phyloP scores from a whole-genome alignment of 208 protist species.

The Plasmodiophora brassicae region DNA sequence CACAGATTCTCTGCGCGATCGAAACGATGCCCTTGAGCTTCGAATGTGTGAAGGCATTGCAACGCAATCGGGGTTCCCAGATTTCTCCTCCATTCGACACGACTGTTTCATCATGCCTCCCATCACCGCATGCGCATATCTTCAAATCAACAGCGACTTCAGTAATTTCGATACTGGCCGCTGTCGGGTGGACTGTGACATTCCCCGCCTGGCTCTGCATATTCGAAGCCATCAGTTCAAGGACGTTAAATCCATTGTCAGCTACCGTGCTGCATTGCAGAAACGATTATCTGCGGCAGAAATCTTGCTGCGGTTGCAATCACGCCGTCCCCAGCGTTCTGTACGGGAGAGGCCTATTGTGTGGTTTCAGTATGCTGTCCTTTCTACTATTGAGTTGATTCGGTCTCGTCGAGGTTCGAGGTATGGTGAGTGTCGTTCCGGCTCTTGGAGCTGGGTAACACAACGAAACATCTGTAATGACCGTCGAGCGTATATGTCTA shows the following conservation, averaged over 20 bases:
- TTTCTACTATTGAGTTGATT: slow-evolving; percentile 17
- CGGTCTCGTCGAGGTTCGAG: not conserved
- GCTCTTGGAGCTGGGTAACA: not conserved
- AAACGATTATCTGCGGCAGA: not conserved
- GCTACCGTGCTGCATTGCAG: not conserved
- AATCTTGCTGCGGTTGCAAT: not conserved
- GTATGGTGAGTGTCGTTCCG: not conserved
- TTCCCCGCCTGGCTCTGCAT: not conserved
- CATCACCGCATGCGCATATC: not conserved
- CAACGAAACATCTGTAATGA: not conserved
- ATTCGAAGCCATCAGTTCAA: not conserved
- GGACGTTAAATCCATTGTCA: slow-evolving; percentile 21
- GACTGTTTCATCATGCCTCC: not conserved
- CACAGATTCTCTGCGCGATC: not conserved
- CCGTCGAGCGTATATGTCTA: not conserved
- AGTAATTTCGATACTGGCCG: not conserved
- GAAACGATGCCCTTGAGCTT: not conserved
- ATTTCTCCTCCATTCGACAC: not conserved
- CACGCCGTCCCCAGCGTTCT: not conserved
- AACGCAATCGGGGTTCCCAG: not conserved
- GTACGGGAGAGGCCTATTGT: not conserved
- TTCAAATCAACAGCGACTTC: slow-evolving; percentile 25
- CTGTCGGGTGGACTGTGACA: not conserved
- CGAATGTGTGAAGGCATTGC: not conserved
- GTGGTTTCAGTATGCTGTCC: not conserved